Base-by-base conservation (phyloP, 352 stramenopile species). In the Thalassiosira ordinaria region DNA sequence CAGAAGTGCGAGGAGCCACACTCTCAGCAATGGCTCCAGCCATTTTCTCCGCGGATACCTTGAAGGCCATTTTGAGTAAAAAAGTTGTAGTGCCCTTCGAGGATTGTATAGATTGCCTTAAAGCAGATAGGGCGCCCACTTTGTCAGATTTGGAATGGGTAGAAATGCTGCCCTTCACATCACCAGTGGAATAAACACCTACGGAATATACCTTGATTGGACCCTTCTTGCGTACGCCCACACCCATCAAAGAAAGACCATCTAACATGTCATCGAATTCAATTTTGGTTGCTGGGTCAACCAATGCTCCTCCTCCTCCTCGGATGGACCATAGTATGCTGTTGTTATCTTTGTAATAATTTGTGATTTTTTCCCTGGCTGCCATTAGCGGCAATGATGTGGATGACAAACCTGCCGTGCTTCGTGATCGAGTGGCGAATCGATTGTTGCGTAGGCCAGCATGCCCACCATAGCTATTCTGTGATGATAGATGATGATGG, bases 171-270 rank as follows among this genome's bases (percentile, higher is more conserved):
- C 78, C 69, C 52, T 78, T 71, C 7, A 85, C 37, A 49, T 73
- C 41, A 27, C 70, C 51, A 18, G 51, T 67, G 53, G 72, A 66
- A 59, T 89, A 85, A 24, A 69, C n/a, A 18, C 74, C 74, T 2
- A 85, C 74, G 6, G 74, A 79, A 31, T 84, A 87, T 14, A 85
- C 76, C 41, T 82, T 84, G 57, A 84, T 81, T 14, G 75, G 75
- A 41, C 74, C 74, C 69, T 85, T 84, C 37, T 75, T 82, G 27
- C 68, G 62, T 13, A 85, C 75, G 24, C 76, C 75, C n/a, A 81
- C 62, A 14, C 62, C 71, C 44, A 81, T 9, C 16, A 84, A 69
- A 11, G 44, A 61, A 9, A 78, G 60, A 18, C 33, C 41, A 11
- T 66, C 35, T 18, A 77, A 31, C 24, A 52, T 41, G 56, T 60